These are phyloP conservation scores for Cyberlindnera misumaiensis DNA, from an alignment of 805 yeast species.

Conservation along the genomic window DNA sequence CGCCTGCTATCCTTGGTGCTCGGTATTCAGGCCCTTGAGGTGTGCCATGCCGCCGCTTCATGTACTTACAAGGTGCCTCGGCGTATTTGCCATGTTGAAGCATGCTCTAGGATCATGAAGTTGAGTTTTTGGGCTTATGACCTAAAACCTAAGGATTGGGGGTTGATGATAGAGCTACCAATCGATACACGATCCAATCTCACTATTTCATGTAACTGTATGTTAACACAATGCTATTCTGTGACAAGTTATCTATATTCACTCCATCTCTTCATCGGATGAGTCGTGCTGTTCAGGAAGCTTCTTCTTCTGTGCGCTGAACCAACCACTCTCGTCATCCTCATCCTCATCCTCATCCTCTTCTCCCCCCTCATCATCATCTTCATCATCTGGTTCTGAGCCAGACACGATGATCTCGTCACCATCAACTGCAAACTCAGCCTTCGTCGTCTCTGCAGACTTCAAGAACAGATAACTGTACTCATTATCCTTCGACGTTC, in stretches of 20 bases:
- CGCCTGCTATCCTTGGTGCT: too few species aligned
- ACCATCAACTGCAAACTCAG: constrained; percentile 13
- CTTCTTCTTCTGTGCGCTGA: constrained; percentile 14
- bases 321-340: constrained; percentile 23
- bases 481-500: constrained; percentile 45
- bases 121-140: too few species aligned
- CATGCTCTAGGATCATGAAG: too few species aligned
- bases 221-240: too few species aligned
- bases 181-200: too few species aligned
- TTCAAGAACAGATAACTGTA: constrained; percentile 48
- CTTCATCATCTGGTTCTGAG: constrained; percentile 13
- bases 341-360: constrained; percentile 9
- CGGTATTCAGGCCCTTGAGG: too few species aligned
- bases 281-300: constrained; percentile 7
- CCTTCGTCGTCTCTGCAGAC: constrained; percentile 21
- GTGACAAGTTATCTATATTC: background rate
- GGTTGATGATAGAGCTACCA: too few species aligned
- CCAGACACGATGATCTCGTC: constrained; percentile 10
- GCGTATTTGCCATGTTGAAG: too few species aligned
- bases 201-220: too few species aligned
- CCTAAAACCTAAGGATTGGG: too few species aligned
- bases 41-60: too few species aligned
- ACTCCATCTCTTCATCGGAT: constrained; percentile 9
- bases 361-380: constrained; percentile 16
- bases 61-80: too few species aligned